Base-by-base conservation (phyloP, 257 asterid species). In the Solanum clarkiae region DNA sequence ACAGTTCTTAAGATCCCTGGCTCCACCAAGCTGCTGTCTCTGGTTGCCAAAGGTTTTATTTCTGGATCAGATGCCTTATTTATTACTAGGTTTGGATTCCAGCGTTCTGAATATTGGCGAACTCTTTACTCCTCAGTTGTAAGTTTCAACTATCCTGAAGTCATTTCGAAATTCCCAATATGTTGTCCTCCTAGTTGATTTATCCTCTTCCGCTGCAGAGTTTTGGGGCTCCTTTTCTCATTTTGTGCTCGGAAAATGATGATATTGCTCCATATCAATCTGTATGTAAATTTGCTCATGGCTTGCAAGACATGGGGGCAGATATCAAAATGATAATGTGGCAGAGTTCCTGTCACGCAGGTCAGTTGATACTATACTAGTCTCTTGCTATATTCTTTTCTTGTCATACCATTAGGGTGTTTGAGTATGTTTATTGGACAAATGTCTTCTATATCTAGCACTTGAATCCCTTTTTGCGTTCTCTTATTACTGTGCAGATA, bases 1-100 rank as follows among this genome's bases (percentile, higher is more conserved):
- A 69, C 94, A 55, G 85, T 94, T 86, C 92, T 90, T 62, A 93
- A 90, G 88, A 55, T 95, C 88, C 98, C 99, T 44, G 98, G 99
- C 80, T 91, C 96, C 63, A 89, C 94, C 69, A 93, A 92, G 91
- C 89, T 95, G 70, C 90, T 91, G 20, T 91, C 98, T 0, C 69
- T 93, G 87, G 87, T 93, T 77, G 96, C 94, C 26, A 93, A 92
- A 91, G 95, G 96, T 66, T 91, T 95, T 81, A 93, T 97, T 65
- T 89, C 91, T 77, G 90, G 96, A 84, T 85, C 94, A 90, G 99
- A 94, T 91, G 98, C 98, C 89, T 84, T 95, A 88, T 95, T 94
- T 88, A 91, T 95, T 70, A 94, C 98, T 86, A 90, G 93, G 82
- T 94, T 95, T 88, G 95, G 95, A 80, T 89, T 97, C 83, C 94